These are phyloP conservation scores for Sutorius australiensis DNA, from an alignment of 768 basidiomycete species.

Conservation along the genomic window DNA sequence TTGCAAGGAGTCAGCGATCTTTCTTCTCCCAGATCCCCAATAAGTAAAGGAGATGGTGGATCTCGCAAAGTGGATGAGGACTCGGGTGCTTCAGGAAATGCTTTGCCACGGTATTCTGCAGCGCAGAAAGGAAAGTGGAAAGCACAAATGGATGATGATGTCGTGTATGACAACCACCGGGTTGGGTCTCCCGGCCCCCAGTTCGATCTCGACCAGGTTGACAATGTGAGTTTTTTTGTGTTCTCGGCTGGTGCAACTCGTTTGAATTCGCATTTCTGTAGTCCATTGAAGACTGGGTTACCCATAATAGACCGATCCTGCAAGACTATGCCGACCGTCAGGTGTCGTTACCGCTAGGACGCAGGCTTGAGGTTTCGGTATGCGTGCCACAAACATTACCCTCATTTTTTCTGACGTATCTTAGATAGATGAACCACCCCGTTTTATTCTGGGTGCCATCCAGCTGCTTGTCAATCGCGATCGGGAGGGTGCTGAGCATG, in stretches of 20 bases:
- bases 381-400: neutral
- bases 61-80: neutral
- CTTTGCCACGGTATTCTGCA: slow-evolving; percentile 1
- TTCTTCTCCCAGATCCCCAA: neutral
- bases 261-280: neutral
- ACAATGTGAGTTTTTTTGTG: slow-evolving; percentile 6
- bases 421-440: slow-evolving; percentile 24
- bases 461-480: slow-evolving; percentile 31
- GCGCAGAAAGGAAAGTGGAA: slow-evolving; percentile 18
- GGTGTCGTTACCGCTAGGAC: slow-evolving; percentile 21
- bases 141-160: neutral
- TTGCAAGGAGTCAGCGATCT: slow-evolving; percentile 8
- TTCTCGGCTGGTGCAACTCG: neutral
- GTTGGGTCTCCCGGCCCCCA: neutral
- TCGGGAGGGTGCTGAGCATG: slow-evolving; percentile 4
- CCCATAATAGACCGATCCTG: slow-evolving; percentile 21
- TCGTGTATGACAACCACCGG: neutral
- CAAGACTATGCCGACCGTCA: slow-evolving; percentile 30
- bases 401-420: neutral
- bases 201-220: neutral
- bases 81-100: neutral
- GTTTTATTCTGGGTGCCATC: slow-evolving; percentile 24
- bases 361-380: slow-evolving; percentile 25
- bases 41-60: neutral
- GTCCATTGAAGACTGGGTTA: slow-evolving; percentile 21